Percentiles rank a stretch among this genome's conserved stretches.
phyloP scores from a whole-genome alignment of 345 rosid genomes.

The Pelargonium nanum region DNA sequence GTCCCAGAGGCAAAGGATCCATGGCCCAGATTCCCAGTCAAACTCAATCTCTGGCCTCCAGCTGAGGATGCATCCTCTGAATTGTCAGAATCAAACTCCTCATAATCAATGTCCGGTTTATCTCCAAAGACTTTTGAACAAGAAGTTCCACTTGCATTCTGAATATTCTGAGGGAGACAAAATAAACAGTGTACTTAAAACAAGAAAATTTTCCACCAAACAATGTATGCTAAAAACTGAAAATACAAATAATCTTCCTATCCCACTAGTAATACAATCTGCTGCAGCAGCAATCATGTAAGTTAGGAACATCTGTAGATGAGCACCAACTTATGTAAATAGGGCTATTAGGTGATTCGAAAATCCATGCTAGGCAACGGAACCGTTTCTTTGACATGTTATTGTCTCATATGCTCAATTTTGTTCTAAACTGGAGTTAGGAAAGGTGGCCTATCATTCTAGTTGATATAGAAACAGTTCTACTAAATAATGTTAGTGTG shows the following conservation, averaged over 20 bases:
- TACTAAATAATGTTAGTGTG: too few species aligned
- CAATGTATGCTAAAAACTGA: too few species aligned
- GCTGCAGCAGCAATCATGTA: too few species aligned
- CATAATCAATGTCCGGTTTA: conserved; percentile 31
- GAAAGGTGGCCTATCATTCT: too few species aligned
- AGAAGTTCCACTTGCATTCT: conserved; percentile 35
- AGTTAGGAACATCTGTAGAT: neutral
- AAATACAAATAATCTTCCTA: too few species aligned
- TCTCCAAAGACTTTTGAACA: conserved; percentile 32
- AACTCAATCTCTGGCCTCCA: conserved; percentile 43
- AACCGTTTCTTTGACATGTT: neutral
- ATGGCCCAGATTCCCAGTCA: conserved; percentile 30
- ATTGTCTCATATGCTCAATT: neutral
- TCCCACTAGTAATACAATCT: neutral
- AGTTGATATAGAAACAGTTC: too few species aligned
- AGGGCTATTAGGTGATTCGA: neutral
- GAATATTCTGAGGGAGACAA: conserved; percentile 27
- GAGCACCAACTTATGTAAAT: neutral
- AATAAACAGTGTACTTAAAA: conserved; percentile 8
- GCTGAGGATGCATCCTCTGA: conserved; percentile 32
- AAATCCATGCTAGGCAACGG: too few species aligned
- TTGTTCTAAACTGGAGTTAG: too few species aligned
- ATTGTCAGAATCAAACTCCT: conserved; percentile 44
- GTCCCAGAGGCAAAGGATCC: conserved; percentile 43
- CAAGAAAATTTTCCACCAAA: conserved; percentile 11